A percentile compares a stretch with the other conserved stretches of the same genome.
These are phyloP conservation scores for Ceratocystis variospora DNA, from an alignment of 2,329 filamentous ascomycete genomes.

Conservation along the genomic window DNA sequence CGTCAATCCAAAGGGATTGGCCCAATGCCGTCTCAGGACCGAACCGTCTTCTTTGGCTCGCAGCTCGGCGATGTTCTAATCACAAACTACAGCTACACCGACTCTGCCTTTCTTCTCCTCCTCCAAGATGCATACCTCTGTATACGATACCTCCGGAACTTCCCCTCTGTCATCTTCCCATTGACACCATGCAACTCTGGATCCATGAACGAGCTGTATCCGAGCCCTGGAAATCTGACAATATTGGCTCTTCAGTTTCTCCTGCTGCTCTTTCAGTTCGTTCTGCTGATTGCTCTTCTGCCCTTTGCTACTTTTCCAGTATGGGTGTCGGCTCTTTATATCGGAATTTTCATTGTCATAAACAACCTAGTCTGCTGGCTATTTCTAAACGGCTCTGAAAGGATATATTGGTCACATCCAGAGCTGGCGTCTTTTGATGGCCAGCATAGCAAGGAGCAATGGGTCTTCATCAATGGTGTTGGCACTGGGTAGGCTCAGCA, in stretches of 20 bases:
- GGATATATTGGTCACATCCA: constrained; percentile 39
- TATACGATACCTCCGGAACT: constrained; percentile 40
- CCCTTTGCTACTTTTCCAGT: constrained; percentile 34
- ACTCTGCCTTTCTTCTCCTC: constrained; percentile 38
- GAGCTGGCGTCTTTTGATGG: constrained; percentile 36
- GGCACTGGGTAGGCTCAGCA: constrained; percentile 38
- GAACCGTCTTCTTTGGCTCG: constrained; percentile 42
- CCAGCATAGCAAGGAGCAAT: constrained; percentile 50
- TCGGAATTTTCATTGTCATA: constrained; percentile 34
- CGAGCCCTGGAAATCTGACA: constrained; percentile 41
- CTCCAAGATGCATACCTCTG: constrained; percentile 14
- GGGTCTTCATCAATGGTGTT: constrained; percentile 71
- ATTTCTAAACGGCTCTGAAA: constrained; percentile 38
- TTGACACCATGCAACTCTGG: constrained; percentile 38
- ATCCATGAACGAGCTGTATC: constrained; percentile 50
- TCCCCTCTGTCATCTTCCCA: constrained; percentile 50
- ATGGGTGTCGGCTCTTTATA: constrained; percentile 32
- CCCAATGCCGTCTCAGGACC: constrained; percentile 10
- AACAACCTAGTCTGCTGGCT: constrained; percentile 39
- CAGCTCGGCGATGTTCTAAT: constrained; percentile 44
- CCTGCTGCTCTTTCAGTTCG: constrained; percentile 45
- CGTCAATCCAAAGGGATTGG: not conserved
- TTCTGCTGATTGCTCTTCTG: constrained; percentile 45
- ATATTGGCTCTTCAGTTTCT: constrained; percentile 44
- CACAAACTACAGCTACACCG: constrained; percentile 49